Conservation (phyloP, 768 basidiomycete genomes). For the Fomitopsis pulvina region DNA sequence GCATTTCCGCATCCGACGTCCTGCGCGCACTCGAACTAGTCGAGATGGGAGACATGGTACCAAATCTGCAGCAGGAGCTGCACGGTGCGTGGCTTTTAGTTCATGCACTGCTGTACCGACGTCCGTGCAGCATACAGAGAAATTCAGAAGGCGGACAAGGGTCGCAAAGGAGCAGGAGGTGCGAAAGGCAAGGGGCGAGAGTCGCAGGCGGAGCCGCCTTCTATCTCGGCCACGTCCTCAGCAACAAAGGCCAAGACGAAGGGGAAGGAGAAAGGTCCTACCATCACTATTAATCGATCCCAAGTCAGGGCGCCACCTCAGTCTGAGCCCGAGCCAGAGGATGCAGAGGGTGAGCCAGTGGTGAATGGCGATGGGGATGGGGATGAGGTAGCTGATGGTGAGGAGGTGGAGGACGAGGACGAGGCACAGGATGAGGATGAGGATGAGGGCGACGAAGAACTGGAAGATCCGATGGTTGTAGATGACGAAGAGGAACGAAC, state of each 20-base stretch:
- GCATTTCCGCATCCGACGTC: conserved; percentile 85
- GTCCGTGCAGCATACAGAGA: conserved; percentile 56
- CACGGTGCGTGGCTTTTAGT: conserved; percentile 35
- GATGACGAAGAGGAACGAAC: conserved; percentile 37
- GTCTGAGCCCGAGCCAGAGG: conserved; percentile 15
- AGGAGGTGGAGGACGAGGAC: conserved; percentile 25
- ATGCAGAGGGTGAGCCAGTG: conserved; percentile 21
- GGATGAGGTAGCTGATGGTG: conserved; percentile 23
- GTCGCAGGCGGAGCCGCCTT: conserved; percentile 10
- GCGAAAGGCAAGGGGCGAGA: conserved; percentile 21
- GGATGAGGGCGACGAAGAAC: conserved; percentile 30
- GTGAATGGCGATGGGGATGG: conserved; percentile 21
- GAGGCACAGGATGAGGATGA: conserved; percentile 31
- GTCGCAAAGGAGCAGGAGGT: conserved; percentile 21
- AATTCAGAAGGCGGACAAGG: conserved; percentile 54
- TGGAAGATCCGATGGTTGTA: conserved; percentile 30
- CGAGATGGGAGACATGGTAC: conserved; percentile 67
- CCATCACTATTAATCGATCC: conserved; percentile 15
- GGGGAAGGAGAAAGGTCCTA: conserved; percentile 24
- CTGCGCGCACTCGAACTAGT: conserved; percentile 79
- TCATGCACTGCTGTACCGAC: background rate
- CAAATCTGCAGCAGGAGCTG: conserved; percentile 57
- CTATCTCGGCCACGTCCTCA: conserved; percentile 21
- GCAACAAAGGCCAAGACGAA: conserved; percentile 21
- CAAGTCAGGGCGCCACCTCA: conserved; percentile 22